Evolutionary conservation across 441 rosid species (phyloP), one percentile per base, ranked within the genome.

Genomic region (Euphorbia schlechtendalii): DNA sequence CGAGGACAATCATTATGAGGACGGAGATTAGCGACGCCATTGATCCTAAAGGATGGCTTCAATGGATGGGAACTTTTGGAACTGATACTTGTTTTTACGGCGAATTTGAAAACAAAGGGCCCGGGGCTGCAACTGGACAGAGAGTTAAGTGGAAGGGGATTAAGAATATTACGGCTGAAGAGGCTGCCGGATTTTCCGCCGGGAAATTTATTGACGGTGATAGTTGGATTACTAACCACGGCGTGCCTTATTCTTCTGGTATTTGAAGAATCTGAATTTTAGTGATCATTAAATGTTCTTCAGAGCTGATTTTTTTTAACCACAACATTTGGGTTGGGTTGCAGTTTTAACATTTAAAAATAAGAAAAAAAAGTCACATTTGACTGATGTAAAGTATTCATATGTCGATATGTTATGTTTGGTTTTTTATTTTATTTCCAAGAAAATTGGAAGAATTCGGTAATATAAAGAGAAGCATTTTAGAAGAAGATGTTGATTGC

Each of bases 61-160:
- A 77, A 0, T 83, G 86, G 93, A 0, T n/a, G 0, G 91, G 88
- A 0, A 52, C 63, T 8, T 73, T 75, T 6, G 89, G 71, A 9
- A 81, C 86, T 1, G 48, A 87, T 56, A 89, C 98, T 25, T 61
- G 76, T 32, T 78, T 27, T 24, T 92, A 82, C 14, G 74, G 80
- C 0, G 98, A 92, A 80, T 78, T 67, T 59, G 25, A 70, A 27
- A 87, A 87, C 68, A 64, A 69, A 48, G 98, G 96, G 38, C 75
- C 86, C 18, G 96, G 98, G 14, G 73, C 98, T 0, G 69, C 2
- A 15, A 64, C 38, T 38, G 36, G 73, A 0, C 38, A 52, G 4
- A 80, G 90, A 63, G 96, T 82, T 5, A 76, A 34, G 1, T 89
- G 96, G 96, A 74, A 66, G 10, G 92, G 96, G 0, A 52, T 85